Conservation (phyloP, 2,329 filamentous ascomycete species). For the Neonectria hederae region DNA sequence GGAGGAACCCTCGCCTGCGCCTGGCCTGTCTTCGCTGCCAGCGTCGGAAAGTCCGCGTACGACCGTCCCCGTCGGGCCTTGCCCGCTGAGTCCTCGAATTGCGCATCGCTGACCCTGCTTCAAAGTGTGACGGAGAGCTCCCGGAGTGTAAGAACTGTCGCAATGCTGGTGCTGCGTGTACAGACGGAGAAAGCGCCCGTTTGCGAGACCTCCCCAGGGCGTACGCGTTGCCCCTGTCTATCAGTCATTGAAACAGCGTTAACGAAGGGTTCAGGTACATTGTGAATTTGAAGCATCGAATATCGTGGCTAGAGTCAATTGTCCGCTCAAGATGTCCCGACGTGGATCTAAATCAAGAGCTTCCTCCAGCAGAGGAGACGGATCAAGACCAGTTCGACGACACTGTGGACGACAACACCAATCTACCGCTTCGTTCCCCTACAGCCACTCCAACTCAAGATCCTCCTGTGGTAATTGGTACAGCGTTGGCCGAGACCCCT, state of each 20-base stretch:
- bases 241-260: not conserved
- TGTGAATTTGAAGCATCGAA: conserved; percentile 51
- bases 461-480: accelerated
- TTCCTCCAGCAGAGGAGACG: conserved; percentile 16
- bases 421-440: conserved; percentile 2
- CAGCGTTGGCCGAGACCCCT: not conserved
- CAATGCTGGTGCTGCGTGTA: conserved; percentile 53
- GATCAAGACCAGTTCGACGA: conserved; percentile 29
- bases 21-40: conserved; percentile 53
- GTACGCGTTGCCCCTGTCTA: conserved; percentile 38
- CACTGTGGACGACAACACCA: conserved; percentile 11
- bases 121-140: conserved; percentile 55
- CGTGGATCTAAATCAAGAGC: conserved; percentile 48
- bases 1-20: conserved; percentile 42
- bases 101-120: not conserved
- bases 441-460: not conserved
- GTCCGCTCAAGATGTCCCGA: conserved; percentile 53
- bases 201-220: conserved; percentile 53
- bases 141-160: conserved; percentile 56
- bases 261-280: conserved; percentile 37
- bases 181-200: conserved; percentile 55
- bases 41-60: conserved; percentile 59
- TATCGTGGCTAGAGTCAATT: conserved; percentile 58
- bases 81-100: not conserved
- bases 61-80: conserved; percentile 9